Percentiles rank a stretch among this genome's conserved stretches.
Conservation (phyloP, 345 rosid genomes). For the Nephelium lappaceum region DNA sequence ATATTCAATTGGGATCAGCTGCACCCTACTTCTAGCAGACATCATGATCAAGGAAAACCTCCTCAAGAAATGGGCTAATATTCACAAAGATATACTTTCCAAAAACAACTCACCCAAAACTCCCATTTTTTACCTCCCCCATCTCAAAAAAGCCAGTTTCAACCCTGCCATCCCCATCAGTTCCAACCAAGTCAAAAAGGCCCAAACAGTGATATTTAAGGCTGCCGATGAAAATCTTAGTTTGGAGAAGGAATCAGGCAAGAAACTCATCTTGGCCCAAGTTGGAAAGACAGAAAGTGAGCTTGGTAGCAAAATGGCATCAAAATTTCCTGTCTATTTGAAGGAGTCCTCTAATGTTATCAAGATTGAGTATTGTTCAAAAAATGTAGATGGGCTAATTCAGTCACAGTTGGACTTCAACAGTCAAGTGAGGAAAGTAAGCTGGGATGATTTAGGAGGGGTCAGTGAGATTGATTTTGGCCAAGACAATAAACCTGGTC, state of each 20-base stretch:
- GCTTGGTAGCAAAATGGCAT: slow-evolving; percentile 20
- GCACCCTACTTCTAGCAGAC: slow-evolving; percentile 75
- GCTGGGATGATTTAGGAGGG: slow-evolving; percentile 47
- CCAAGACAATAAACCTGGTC: slow-evolving; percentile 38
- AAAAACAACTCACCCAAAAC: slow-evolving; percentile 15
- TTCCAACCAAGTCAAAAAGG: slow-evolving; percentile 40
- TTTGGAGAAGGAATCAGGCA: slow-evolving; percentile 13
- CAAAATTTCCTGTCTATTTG: slow-evolving; percentile 39
- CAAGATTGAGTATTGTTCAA: slow-evolving; percentile 39
- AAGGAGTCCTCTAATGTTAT: slow-evolving; percentile 40
- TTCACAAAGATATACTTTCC: slow-evolving; percentile 43
- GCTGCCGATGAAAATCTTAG: slow-evolving; percentile 4
- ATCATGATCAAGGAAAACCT: slow-evolving; percentile 43
- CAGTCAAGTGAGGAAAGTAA: not conserved
- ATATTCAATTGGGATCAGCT: slow-evolving; percentile 81
- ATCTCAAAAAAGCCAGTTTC: slow-evolving; percentile 23
- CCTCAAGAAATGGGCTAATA: slow-evolving; percentile 57
- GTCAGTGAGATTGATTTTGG: slow-evolving; percentile 35
- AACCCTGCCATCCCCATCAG: slow-evolving; percentile 4
- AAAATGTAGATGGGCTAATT: slow-evolving; percentile 16
- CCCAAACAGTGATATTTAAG: slow-evolving; percentile 38
- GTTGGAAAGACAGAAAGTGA: slow-evolving; percentile 39
- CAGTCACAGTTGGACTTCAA: not conserved
- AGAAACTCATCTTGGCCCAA: slow-evolving; percentile 33
- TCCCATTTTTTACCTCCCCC: slow-evolving; percentile 62